Percentiles rank a stretch among this genome's conserved stretches.
Conservation (phyloP, 805 yeast genomes). For the Candida hungchunana region DNA sequence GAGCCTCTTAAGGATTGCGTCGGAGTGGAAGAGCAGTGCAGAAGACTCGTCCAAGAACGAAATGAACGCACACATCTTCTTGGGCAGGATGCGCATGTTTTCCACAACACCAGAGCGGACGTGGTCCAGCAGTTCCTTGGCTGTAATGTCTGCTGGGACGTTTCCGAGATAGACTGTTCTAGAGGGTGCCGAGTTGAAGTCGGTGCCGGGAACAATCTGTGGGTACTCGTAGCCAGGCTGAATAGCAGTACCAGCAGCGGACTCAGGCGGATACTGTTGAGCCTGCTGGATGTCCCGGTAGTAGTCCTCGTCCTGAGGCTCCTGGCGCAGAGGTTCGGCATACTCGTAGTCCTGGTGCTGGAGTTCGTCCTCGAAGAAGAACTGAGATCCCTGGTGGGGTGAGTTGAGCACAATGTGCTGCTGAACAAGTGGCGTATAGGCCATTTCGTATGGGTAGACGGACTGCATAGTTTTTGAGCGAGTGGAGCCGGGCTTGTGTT, state of each 20-base stretch:
- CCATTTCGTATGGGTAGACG: slow-evolving; percentile 23
- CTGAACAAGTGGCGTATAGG: slow-evolving; percentile 23
- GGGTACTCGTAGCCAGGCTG: slow-evolving; percentile 4
- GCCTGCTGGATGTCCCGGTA: slow-evolving; percentile 4
- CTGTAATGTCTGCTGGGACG: slow-evolving; percentile 74
- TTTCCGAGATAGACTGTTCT: slow-evolving; percentile 90
- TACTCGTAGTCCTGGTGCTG: slow-evolving; percentile 1
- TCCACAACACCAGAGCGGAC: slow-evolving; percentile 90
- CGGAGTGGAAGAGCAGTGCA: slow-evolving; percentile 89
- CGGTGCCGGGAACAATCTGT: slow-evolving; percentile 14
- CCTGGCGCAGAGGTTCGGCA: background rate
- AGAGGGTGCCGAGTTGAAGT: slow-evolving; percentile 51
- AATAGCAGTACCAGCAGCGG: background rate
- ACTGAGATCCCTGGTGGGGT: slow-evolving; percentile 17
- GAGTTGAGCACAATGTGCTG: slow-evolving; percentile 25
- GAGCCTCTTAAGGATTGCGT: slow-evolving; percentile 80
- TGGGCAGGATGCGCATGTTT: slow-evolving; percentile 70
- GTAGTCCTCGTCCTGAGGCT: slow-evolving; percentile 11
- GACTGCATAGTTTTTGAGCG: slow-evolving; percentile 24
- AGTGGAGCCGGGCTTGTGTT: no score
- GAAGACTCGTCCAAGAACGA: slow-evolving; percentile 86
- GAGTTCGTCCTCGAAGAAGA: slow-evolving; percentile 10
- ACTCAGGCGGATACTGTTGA: slow-evolving; percentile 1
- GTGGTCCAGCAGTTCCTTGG: slow-evolving; percentile 81
- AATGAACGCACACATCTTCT: slow-evolving; percentile 84